Percentiles rank a stretch among this genome's conserved stretches.
phyloP scores from a whole-genome alignment of 2,329 filamentous ascomycete species.

The Amauroascus niger region DNA sequence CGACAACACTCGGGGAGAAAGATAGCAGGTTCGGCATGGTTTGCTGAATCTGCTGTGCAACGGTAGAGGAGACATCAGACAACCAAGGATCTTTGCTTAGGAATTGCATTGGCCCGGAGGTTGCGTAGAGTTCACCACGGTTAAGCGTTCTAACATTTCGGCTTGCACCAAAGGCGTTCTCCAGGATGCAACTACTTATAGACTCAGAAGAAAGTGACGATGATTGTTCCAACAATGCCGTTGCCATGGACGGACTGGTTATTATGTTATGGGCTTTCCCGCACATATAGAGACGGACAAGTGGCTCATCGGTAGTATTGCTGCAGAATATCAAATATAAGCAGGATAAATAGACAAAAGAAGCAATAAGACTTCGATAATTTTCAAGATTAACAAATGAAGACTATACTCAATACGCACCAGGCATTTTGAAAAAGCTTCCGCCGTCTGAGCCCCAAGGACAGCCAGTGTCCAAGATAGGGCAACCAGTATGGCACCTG shows the following conservation, averaged over 20 bases:
- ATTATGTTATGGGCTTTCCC: constrained; percentile 44
- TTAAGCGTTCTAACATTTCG: constrained; percentile 30
- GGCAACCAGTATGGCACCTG: constrained; percentile 52
- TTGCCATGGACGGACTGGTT: constrained; percentile 40
- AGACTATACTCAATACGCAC: constrained; percentile 25
- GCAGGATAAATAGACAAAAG: background rate
- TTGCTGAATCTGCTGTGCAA: constrained; percentile 34
- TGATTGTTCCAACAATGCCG: constrained; percentile 31
- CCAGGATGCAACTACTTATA: constrained; percentile 29
- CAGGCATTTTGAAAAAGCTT: constrained; percentile 37
- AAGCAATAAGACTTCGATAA: too few species aligned
- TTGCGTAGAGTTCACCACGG: constrained; percentile 27
- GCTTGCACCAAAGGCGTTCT: constrained; percentile 38
- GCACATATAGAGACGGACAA: constrained; percentile 43
- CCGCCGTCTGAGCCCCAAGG: constrained; percentile 40
- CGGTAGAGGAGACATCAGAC: constrained; percentile 32
- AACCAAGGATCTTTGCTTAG: constrained; percentile 43
- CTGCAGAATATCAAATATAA: constrained; percentile 7
- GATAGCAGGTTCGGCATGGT: constrained; percentile 49
- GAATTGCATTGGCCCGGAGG: constrained; percentile 31
- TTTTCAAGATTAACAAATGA: too few species aligned
- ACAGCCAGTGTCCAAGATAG: constrained; percentile 45
- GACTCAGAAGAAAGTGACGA: constrained; percentile 23
- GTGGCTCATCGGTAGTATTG: constrained; percentile 26
- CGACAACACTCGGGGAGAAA: constrained; percentile 50